phyloP scores from a whole-genome alignment of 2,329 filamentous ascomycete genomes.

The Penicillium sp. region DNA sequence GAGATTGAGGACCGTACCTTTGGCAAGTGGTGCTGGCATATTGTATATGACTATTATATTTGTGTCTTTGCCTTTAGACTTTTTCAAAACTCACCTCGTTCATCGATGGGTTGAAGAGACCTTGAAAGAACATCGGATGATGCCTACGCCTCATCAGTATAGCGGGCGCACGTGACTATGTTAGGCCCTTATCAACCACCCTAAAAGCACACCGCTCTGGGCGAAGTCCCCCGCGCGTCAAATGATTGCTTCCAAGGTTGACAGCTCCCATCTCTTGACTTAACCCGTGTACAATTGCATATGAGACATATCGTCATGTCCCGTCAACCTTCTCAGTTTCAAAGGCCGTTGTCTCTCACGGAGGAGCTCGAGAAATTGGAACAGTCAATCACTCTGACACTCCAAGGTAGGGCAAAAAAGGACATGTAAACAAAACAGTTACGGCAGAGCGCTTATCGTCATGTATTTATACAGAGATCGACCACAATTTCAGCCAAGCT shows the following conservation, averaged over 20 bases:
- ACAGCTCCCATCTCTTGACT: background rate
- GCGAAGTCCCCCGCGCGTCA: slow-evolving; percentile 29
- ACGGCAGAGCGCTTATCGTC: slow-evolving; percentile 14
- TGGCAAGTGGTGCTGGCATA: slow-evolving; percentile 50
- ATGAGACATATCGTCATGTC: slow-evolving; percentile 46
- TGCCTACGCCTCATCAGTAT: slow-evolving; percentile 18
- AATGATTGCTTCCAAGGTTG: background rate
- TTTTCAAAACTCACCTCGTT: background rate
- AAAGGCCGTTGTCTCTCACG: slow-evolving; percentile 71
- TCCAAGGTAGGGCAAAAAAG: slow-evolving; percentile 66
- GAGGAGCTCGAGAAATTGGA: slow-evolving; percentile 95
- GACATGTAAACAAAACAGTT: slow-evolving; percentile 11
- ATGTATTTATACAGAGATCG: slow-evolving; percentile 68
- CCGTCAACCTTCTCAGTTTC: slow-evolving; percentile 47
- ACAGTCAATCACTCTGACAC: slow-evolving; percentile 91
- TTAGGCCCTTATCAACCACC: slow-evolving; percentile 36
- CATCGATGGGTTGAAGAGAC: background rate
- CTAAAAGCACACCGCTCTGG: slow-evolving; percentile 34
- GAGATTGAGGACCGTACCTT: slow-evolving; percentile 39
- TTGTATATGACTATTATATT: slow-evolving; percentile 11
- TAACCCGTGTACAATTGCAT: background rate
- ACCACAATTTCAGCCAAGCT: slow-evolving; percentile 95
- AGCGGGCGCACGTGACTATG: slow-evolving; percentile 31
- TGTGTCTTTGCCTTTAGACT: background rate
- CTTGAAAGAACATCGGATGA: slow-evolving; percentile 14